Conservation (phyloP, 306 rosid species). For the Malus sylvestris region DNA sequence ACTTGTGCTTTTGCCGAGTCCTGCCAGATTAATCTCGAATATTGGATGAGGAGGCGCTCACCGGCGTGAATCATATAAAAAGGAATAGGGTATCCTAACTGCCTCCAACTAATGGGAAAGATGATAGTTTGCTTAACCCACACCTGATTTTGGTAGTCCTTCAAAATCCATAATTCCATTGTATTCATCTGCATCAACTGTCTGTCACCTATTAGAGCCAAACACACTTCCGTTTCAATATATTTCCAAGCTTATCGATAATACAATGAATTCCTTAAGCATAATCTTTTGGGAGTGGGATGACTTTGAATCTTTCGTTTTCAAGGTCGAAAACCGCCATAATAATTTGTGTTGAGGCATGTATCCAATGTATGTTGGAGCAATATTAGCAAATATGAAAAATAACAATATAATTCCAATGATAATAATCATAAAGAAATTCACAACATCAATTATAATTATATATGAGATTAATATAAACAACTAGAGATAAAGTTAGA, state of each 20-base stretch:
- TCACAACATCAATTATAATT: too few species aligned
- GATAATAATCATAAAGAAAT: too few species aligned
- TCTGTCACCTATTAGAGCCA: too few species aligned
- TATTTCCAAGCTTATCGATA: too few species aligned
- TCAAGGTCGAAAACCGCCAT: not conserved
- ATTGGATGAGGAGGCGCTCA: not conserved
- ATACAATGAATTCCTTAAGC: too few species aligned
- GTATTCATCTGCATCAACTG: too few species aligned
- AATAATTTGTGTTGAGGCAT: not conserved
- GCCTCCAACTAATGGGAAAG: not conserved
- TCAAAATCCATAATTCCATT: not conserved
- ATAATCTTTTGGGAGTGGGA: not conserved
- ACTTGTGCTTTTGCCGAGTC: not conserved
- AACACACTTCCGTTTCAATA: too few species aligned
- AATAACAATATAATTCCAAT: too few species aligned
- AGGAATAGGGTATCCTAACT: not conserved
- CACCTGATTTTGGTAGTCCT: not conserved
- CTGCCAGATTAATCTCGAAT: not conserved
- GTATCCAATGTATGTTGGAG: not conserved
- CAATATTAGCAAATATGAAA: too few species aligned
- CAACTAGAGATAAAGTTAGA: too few species aligned
- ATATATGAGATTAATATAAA: too few species aligned
- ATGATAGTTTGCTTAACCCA: not conserved
- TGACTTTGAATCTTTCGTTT: not conserved
- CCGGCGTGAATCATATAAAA: not conserved